Percentiles rank a stretch among this genome's conserved stretches.
Evolutionary conservation across 106 monocot genomes (phyloP).

Genomic region (Platanthera zijinensis): DNA sequence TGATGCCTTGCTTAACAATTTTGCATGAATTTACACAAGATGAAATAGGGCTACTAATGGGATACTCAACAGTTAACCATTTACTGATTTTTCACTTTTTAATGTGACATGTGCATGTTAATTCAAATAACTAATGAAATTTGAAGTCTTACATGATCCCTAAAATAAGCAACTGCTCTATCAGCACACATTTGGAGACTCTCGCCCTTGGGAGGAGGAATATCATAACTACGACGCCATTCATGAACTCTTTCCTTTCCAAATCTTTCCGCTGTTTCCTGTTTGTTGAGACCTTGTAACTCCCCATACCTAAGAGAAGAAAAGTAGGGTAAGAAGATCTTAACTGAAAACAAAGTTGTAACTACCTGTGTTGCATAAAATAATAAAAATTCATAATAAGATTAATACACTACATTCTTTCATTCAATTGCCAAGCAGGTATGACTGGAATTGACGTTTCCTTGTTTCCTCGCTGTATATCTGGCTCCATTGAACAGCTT

Average conservation of each 20-base stretch:
- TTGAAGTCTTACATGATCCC: conserved; percentile 47
- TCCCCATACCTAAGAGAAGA: conserved; percentile 75
- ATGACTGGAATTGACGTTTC: conserved; percentile 84
- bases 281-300: conserved; percentile 95
- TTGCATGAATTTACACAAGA: no score
- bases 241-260: conserved; percentile 86
- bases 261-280: conserved; percentile 89
- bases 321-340: background rate
- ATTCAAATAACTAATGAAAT: background rate
- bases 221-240: conserved; percentile 97
- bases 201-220: conserved; percentile 97
- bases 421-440: conserved; percentile 95
- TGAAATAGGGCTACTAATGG: background rate
- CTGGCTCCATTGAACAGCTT: conserved; percentile 56
- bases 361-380: background rate
- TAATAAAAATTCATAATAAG: background rate
- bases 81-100: background rate
- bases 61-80: background rate
- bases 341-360: background rate
- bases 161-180: conserved; percentile 96
- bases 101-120: background rate
- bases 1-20: no score
- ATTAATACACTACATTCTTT: conserved; percentile 74
- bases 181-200: conserved; percentile 94
- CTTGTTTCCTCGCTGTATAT: conserved; percentile 74